phyloP scores from a whole-genome alignment of 1,139 yeast species.

The Candida pseudocylindracea region DNA sequence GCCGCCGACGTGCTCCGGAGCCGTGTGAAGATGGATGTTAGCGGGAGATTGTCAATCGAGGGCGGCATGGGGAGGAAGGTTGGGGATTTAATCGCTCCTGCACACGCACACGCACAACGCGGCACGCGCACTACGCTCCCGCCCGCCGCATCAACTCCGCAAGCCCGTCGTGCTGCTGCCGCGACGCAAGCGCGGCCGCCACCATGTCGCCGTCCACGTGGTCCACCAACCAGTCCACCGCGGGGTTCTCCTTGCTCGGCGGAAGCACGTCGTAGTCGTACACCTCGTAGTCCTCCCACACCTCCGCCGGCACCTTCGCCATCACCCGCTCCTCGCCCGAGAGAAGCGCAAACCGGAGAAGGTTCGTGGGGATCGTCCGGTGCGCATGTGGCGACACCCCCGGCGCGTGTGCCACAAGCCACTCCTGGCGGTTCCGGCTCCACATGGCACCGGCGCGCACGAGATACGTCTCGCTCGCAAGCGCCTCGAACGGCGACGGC shows the following conservation, averaged over 20 bases:
- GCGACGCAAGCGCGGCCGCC: conserved; percentile 8
- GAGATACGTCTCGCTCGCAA: conserved; percentile 27
- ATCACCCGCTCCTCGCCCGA: conserved; percentile 50
- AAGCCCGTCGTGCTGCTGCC: too few species aligned
- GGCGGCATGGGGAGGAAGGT: conserved; percentile 2
- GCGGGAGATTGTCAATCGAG: conserved; percentile 22
- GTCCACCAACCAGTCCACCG: conserved; percentile 13
- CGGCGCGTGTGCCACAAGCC: conserved; percentile 10
- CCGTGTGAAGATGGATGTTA: conserved; percentile 30
- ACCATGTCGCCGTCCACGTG: conserved; percentile 17
- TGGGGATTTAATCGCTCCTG: too few species aligned
- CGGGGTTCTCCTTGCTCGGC: conserved; percentile 14
- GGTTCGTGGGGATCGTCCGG: conserved; percentile 25
- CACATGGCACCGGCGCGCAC: conserved; percentile 26
- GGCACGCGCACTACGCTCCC: too few species aligned
- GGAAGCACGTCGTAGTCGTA: conserved; percentile 56
- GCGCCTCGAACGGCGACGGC: conserved; percentile 1
- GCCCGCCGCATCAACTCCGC: too few species aligned
- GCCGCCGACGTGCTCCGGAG: conserved; percentile 25
- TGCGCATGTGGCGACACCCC: conserved; percentile 1
- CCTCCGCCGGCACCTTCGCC: conserved; percentile 38
- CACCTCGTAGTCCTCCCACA: conserved; percentile 42
- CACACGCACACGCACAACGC: too few species aligned
- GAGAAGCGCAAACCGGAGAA: conserved; percentile 41
- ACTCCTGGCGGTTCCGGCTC: conserved; percentile 3